These are phyloP conservation scores for Silene conica DNA, from an alignment of 148 eudicot species.

Conservation along the genomic window DNA sequence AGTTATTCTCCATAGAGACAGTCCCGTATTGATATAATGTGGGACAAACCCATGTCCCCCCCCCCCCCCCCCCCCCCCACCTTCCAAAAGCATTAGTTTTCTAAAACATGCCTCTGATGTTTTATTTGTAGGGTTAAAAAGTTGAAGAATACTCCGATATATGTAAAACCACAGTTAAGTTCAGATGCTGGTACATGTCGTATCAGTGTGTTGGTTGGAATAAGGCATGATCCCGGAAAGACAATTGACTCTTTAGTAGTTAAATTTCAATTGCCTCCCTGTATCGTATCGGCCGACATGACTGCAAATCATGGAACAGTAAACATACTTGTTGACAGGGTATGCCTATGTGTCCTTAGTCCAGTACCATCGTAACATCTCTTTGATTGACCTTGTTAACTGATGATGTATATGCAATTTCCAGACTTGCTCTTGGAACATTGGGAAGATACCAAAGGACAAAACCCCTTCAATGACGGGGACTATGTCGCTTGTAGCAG, in stretches of 20 bases:
- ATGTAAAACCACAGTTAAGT: slow-evolving; percentile 88
- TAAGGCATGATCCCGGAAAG: slow-evolving; percentile 84
- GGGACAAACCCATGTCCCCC: no score
- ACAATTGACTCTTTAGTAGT: slow-evolving; percentile 71
- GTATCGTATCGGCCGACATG: slow-evolving; percentile 69
- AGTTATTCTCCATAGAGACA: no score
- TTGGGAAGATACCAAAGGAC: slow-evolving; percentile 79
- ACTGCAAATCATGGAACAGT: slow-evolving; percentile 80
- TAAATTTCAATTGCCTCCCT: slow-evolving; percentile 68
- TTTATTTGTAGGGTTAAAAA: slow-evolving; percentile 60
- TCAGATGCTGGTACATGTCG: slow-evolving; percentile 89
- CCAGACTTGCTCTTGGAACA: slow-evolving; percentile 82
- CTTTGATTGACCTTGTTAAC: neutral
- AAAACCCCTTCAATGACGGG: slow-evolving; percentile 89
- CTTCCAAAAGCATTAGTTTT: neutral
- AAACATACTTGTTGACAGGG: slow-evolving; percentile 82
- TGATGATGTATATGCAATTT: slow-evolving; percentile 3
- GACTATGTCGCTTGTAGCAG: slow-evolving; percentile 59
- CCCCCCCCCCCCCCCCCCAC: no score
- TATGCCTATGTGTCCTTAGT: slow-evolving; percentile 20
- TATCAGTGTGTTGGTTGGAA: slow-evolving; percentile 75
- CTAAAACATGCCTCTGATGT: neutral
- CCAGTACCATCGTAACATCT: neutral
- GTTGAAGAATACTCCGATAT: slow-evolving; percentile 79
- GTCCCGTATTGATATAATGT: no score